phyloP scores from a whole-genome alignment of 371 early-diverging fungal genomes.

The Mucor circinelloides region DNA sequence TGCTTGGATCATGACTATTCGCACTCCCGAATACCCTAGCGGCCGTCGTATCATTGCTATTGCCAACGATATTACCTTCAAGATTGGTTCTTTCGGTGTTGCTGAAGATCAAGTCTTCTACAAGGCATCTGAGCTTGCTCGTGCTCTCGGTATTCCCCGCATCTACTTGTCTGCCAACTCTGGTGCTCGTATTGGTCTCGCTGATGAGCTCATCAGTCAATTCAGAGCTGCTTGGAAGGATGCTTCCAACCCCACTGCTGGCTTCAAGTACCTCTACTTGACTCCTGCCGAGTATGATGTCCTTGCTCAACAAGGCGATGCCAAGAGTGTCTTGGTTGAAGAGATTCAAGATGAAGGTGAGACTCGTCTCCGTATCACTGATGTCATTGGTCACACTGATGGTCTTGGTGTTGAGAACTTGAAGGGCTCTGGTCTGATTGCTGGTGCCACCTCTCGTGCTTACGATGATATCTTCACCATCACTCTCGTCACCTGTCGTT shows the following conservation, averaged over 20 bases:
- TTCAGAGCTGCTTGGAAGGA: conserved; percentile 93
- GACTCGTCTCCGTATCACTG: conserved; percentile 81
- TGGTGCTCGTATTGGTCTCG: conserved; percentile 99
- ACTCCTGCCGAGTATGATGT: conserved; percentile 71
- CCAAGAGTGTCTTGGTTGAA: conserved; percentile 70
- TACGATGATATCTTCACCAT: conserved; percentile 98
- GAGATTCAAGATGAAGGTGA: conserved; percentile 75
- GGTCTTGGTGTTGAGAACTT: conserved; percentile 99
- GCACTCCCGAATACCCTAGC: conserved; percentile 93
- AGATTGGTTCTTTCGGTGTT: conserved; percentile 97
- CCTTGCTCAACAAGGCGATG: conserved; percentile 58
- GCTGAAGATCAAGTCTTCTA: conserved; percentile 93
- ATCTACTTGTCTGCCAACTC: conserved; percentile 98
- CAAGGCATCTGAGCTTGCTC: conserved; percentile 89
- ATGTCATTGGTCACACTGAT: conserved; percentile 88
- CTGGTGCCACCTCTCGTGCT: conserved; percentile 95
- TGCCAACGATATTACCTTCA: conserved; percentile 97
- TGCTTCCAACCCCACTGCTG: conserved; percentile 74
- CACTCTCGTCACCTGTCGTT: conserved; percentile 96
- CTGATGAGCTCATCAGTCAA: conserved; percentile 85
- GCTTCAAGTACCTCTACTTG: conserved; percentile 93
- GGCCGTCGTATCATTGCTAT: conserved; percentile 92
- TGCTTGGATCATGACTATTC: conserved; percentile 88
- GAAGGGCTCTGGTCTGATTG: conserved; percentile 97
- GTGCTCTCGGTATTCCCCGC: conserved; percentile 87